Evolutionary conservation across 2,329 filamentous ascomycete genomes (phyloP), one percentile per base, ranked within the genome.

Genomic region (Monosporascus sp.): DNA sequence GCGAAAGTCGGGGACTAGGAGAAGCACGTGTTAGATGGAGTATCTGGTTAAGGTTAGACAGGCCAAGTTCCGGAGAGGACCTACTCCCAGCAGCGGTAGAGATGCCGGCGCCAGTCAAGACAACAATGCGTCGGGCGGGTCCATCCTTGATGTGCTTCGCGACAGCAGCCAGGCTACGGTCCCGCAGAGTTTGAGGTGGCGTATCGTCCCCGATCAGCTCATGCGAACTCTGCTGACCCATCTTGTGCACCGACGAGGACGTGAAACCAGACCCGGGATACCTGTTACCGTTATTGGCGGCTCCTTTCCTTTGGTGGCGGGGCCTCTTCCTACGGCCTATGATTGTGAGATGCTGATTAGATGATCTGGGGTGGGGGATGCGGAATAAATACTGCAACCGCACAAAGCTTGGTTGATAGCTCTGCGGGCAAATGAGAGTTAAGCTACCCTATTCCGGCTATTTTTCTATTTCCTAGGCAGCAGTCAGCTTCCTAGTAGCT

Each of bases 51-150:
- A 35, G 31, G 22, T 46, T 17, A 46, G 25, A 24, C 3, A 44
- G 14, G n/a, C 20, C 8, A 15, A 44, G 22, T 22, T 44, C n/a
- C 20, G 14, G n/a, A 44, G 46, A 1, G 8, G 44, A 67, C 76
- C 51, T 70, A 83, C 80, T 86, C 53, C 84, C 84, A 52, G 83
- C 83, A 9, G 82, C 80, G 0, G 89, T 93, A 31, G 86, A 90
- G 61, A 97, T 95, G 48, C 93, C 93, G 14, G 93, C 92, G 54
- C 93, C 93, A 2, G 89, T 91, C 83, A 97, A 85, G 57, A 97
- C 88, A 24, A 96, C 90, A 53, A 99, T 88, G 49, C 80, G 80
- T 63, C 80, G 80, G 36, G 80, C 85, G 48, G 79, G 70, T 46
- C 86, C 88, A 63, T 84, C 78, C 60, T 82, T 84, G 70, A 99